Evolutionary conservation across 2,329 filamentous ascomycete genomes (phyloP).

Genomic region (Pestalotiopsis sp.): DNA sequence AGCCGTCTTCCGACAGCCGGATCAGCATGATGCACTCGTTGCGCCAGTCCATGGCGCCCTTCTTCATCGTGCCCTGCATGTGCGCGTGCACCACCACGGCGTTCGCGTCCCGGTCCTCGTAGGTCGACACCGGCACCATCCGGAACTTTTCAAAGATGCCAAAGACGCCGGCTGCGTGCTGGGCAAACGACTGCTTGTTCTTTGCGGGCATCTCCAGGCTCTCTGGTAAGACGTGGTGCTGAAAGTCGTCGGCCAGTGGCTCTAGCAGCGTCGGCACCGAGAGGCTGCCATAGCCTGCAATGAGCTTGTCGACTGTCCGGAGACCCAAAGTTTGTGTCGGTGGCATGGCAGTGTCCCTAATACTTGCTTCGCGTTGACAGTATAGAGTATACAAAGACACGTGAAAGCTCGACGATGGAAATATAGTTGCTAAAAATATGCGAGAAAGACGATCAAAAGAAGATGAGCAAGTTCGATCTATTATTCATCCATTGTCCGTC

Average conservation of each 20-base stretch:
- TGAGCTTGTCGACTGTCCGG: slow-evolving; percentile 24
- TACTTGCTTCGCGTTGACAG: too few relatives aligned
- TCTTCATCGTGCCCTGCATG: slow-evolving; percentile 35
- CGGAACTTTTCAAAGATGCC: slow-evolving; percentile 41
- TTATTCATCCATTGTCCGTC: neutral
- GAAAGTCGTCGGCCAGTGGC: slow-evolving; percentile 38
- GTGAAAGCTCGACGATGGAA: too few relatives aligned
- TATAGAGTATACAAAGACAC: neutral
- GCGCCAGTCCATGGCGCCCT: slow-evolving; percentile 24
- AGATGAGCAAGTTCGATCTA: neutral
- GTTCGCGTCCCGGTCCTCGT: slow-evolving; percentile 33
- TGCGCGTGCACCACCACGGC: slow-evolving; percentile 39
- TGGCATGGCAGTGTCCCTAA: neutral
- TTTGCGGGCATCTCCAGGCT: slow-evolving; percentile 40
- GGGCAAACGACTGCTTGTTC: slow-evolving; percentile 36
- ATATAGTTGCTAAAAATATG: neutral
- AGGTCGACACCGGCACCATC: slow-evolving; percentile 38
- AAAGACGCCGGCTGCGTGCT: slow-evolving; percentile 42
- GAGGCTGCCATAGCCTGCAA: slow-evolving; percentile 42
- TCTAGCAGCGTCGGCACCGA: slow-evolving; percentile 38
- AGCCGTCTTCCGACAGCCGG: slow-evolving; percentile 28
- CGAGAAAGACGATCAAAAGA: neutral
- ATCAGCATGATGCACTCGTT: slow-evolving; percentile 38
- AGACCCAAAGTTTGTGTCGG: slow-evolving; percentile 14
- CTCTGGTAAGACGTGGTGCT: slow-evolving; percentile 40